These are phyloP conservation scores for Penicillium sp. DNA, from an alignment of 2,329 filamentous ascomycete species.

Conservation along the genomic window DNA sequence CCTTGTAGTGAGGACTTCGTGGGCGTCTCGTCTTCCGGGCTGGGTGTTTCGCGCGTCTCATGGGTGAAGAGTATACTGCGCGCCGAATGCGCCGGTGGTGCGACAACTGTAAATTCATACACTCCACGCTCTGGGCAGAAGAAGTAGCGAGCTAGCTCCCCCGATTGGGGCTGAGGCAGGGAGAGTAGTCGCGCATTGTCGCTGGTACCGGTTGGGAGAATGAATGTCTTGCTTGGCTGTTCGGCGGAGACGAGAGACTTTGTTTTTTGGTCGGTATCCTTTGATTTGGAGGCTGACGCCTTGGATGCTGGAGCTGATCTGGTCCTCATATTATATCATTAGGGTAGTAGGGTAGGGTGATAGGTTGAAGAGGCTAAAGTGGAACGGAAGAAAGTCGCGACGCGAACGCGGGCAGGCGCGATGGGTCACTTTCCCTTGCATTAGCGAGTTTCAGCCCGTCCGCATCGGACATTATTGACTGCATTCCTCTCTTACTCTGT, in stretches of 20 bases:
- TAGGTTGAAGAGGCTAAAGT: conserved; percentile 5
- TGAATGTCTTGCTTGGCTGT: conserved; percentile 52
- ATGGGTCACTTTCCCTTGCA: conserved; percentile 21
- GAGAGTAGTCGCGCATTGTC: conserved; percentile 57
- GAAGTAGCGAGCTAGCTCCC: conserved; percentile 53
- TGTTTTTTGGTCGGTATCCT: conserved; percentile 17
- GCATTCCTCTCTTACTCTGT: not conserved
- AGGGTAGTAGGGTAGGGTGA: not conserved
- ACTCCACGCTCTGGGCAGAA: conserved; percentile 61
- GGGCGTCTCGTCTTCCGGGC: conserved; percentile 14
- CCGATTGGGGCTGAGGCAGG: conserved; percentile 56
- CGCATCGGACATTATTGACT: conserved; percentile 6
- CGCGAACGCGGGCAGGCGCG: conserved; percentile 20
- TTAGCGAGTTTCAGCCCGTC: conserved; percentile 10
- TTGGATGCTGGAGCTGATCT: conserved; percentile 23
- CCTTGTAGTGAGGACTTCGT: conserved; percentile 33
- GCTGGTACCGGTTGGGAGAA: conserved; percentile 57
- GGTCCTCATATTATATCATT: conserved; percentile 27
- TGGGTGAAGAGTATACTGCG: conserved; percentile 58
- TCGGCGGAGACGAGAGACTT: conserved; percentile 25
- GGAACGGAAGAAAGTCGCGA: conserved; percentile 26
- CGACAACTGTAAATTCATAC: conserved; percentile 62
- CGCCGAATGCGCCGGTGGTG: conserved; percentile 51
- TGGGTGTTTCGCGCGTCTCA: conserved; percentile 9
- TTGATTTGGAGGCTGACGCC: conserved; percentile 9